phyloP scores from a whole-genome alignment of 225 moss, liverwort and hornwort genomes.

The Neckera pumila region DNA sequence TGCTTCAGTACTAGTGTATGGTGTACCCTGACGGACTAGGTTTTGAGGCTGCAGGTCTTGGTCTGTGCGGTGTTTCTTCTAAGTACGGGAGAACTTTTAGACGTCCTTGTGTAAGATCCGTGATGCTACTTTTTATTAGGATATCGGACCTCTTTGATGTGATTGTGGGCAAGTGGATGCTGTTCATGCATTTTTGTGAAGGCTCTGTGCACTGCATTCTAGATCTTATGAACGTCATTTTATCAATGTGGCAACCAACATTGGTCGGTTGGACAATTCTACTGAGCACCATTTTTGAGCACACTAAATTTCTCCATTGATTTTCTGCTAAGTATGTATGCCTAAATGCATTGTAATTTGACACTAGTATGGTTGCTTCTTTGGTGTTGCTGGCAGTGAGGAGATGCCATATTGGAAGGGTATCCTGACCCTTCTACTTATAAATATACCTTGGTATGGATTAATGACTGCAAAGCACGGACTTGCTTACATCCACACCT shows the following conservation, averaged over 20 bases:
- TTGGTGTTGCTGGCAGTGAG: conserved; percentile 18
- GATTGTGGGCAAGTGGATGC: neutral
- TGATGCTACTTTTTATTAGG: neutral
- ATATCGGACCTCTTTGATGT: neutral
- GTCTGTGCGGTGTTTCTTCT: conserved; percentile 47
- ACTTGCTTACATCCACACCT: conserved; percentile 19
- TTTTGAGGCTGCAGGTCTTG: conserved; percentile 31
- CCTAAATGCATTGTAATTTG: neutral
- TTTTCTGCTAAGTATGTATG: neutral
- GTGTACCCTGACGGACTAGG: neutral
- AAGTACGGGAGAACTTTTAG: conserved; percentile 36
- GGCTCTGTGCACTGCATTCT: neutral
- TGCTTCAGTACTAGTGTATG: neutral
- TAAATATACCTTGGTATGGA: conserved; percentile 56
- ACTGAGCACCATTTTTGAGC: neutral
- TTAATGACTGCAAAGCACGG: conserved; percentile 42
- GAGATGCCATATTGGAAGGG: conserved; percentile 45
- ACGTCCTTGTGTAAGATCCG: conserved; percentile 40
- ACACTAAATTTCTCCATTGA: neutral
- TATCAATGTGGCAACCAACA: neutral
- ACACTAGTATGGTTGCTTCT: neutral
- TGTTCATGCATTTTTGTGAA: neutral
- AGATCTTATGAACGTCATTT: neutral
- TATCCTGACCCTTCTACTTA: conserved; percentile 11
- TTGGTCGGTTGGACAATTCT: neutral